phyloP scores from a whole-genome alignment of 2,329 filamentous ascomycete species.

The Aspergillus fischeri region DNA sequence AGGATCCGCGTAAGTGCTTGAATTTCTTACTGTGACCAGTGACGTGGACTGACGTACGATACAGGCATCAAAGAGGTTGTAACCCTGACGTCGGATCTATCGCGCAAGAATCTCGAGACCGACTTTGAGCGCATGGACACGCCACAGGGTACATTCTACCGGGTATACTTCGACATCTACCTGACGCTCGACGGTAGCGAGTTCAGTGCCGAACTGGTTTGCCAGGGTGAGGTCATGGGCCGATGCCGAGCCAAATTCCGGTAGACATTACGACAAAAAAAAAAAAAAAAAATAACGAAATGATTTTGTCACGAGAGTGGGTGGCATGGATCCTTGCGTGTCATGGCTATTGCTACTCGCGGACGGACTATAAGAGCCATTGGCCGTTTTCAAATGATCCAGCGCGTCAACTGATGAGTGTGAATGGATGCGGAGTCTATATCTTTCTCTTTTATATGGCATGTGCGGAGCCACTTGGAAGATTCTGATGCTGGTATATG shows the following conservation, averaged over 20 bases:
- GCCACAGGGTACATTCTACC: conserved; percentile 92
- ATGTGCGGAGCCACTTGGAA: background rate
- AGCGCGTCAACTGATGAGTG: background rate
- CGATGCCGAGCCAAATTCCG: conserved; percentile 87
- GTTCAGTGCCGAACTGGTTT: conserved; percentile 98
- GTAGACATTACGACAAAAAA: conserved; percentile 31
- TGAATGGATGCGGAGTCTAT: background rate
- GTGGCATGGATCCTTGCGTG: background rate
- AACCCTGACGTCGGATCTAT: conserved; percentile 92
- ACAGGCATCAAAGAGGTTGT: conserved; percentile 98
- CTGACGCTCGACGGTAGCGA: conserved; percentile 95
- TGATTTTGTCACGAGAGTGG: background rate
- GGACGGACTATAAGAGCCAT: background rate
- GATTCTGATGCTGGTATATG: background rate
- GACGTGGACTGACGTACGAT: background rate
- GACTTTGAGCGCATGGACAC: conserved; percentile 99
- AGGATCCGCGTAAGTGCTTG: conserved; percentile 84
- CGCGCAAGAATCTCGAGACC: conserved; percentile 96
- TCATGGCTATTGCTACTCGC: background rate
- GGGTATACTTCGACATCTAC: conserved; percentile 67
- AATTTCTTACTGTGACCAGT: background rate
- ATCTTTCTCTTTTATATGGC: background rate
- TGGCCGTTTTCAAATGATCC: background rate
- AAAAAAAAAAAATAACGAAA: background rate
- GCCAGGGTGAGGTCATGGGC: conserved; percentile 98